These are phyloP conservation scores for Plasmodium fragile DNA, from an alignment of 169 alveolate genomes.

Conservation along the genomic window DNA sequence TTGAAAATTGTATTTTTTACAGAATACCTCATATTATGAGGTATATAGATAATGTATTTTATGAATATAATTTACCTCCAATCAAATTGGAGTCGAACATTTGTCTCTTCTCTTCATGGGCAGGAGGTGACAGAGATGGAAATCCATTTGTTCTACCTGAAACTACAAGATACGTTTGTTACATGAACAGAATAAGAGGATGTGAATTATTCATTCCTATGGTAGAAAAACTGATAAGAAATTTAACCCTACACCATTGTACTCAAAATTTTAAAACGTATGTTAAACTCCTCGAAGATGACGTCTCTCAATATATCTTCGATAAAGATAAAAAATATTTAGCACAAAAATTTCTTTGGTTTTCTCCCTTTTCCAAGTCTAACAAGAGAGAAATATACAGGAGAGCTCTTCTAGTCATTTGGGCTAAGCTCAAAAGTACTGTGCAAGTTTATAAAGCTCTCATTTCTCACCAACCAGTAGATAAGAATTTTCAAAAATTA, in stretches of 20 bases:
- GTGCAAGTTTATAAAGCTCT: slow-evolving; percentile 37
- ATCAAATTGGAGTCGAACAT: slow-evolving; percentile 82
- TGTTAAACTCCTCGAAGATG: slow-evolving; percentile 55
- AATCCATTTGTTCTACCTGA: slow-evolving; percentile 90
- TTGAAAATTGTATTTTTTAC: slow-evolving; percentile 81
- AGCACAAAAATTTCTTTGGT: slow-evolving; percentile 50
- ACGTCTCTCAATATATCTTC: slow-evolving; percentile 45
- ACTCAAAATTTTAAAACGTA: slow-evolving; percentile 40
- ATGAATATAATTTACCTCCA: slow-evolving; percentile 81
- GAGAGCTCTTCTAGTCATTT: slow-evolving; percentile 42
- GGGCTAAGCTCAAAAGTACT: slow-evolving; percentile 56
- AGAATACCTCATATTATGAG: slow-evolving; percentile 81
- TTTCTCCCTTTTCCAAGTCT: slow-evolving; percentile 65
- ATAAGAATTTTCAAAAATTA: slow-evolving; percentile 35
- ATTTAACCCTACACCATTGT: slow-evolving; percentile 64
- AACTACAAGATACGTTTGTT: slow-evolving; percentile 83
- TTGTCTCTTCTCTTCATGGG: slow-evolving; percentile 88
- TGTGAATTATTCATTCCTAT: slow-evolving; percentile 79
- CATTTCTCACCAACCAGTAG: slow-evolving; percentile 32
- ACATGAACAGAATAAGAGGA: slow-evolving; percentile 80
- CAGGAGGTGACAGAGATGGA: slow-evolving; percentile 92
- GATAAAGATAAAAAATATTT: slow-evolving; percentile 32
- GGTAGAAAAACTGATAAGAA: slow-evolving; percentile 54
- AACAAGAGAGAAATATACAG: slow-evolving; percentile 71
- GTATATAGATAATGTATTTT: slow-evolving; percentile 81